Evolutionary conservation across 805 yeast genomes (phyloP), one percentile per base, ranked within the genome.

Genomic region (Candida dajiaensis): DNA sequence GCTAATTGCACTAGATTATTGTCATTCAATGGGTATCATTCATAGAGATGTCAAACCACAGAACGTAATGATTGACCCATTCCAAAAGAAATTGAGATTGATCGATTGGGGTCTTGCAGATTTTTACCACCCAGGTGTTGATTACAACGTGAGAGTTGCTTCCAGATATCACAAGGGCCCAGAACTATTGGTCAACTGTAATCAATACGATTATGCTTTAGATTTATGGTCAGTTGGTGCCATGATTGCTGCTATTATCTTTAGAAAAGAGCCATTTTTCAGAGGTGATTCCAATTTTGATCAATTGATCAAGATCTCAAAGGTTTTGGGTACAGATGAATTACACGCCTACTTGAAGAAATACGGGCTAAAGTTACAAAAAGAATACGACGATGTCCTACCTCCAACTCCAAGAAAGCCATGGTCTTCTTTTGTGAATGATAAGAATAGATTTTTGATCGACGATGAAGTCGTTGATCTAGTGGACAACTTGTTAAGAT

Each of bases 41-140:
- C 97, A 90, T 62, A 75, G 97, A 63, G 97, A 90, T 66, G 96
- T 90, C 46, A 90, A 90, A 66, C 97, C 97, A 11, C 96, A 90
- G 59, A 90, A 90, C 65, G 86, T 90, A 52, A 90, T 90, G 96
- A 90, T 90, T 55, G 97, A 90, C 65, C 96, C 87, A 46, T 69
- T 74, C 50, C 76, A 73, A 51, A 80, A 70, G 64, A 80, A 77
- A 59, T 69, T 90, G 55, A 77, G 96, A 52, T 75, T 89, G 53
- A 89, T 90, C 45, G 97, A 90, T 66, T 90, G 97, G 97, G 97
- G 97, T 8, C 69, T 90, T 44, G 97, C 97, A 9, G 97, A 90
- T 64, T 89, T 88, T 62, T 89, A 89, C 61, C 97, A 90, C 62
- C 81, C 88, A 21, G 89, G 89, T 13, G 85, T 80, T 62, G 96